Evolutionary conservation across 441 rosid species (phyloP).

Genomic region (Euphorbia celastroides): DNA sequence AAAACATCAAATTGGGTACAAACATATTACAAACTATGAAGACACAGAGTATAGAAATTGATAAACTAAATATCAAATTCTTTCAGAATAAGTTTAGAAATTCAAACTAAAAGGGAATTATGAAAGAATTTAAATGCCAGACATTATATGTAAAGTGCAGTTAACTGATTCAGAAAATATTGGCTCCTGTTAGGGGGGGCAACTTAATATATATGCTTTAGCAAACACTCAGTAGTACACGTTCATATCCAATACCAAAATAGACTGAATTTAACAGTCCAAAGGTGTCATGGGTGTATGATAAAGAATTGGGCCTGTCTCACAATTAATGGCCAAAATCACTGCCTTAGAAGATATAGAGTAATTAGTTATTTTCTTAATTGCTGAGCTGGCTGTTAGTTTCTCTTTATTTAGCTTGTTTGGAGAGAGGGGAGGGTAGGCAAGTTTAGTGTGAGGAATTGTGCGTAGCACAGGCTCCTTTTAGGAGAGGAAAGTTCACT

Average conservation of each 20-base stretch:
- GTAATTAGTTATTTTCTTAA: too few species aligned
- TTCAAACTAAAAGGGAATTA: not conserved
- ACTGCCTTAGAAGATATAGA: too few species aligned
- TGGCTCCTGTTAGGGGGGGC: not conserved
- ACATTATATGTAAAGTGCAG: not conserved
- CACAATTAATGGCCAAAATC: too few species aligned
- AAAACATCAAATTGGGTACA: slow-evolving; percentile 11
- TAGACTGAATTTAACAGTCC: not conserved
- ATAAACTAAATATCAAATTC: not conserved
- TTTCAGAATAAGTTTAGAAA: not conserved
- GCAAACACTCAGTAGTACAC: not conserved
- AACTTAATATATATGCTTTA: not conserved
- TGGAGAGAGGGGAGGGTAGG: too few species aligned
- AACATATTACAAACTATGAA: not conserved
- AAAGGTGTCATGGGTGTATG: not conserved
- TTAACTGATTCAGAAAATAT: not conserved
- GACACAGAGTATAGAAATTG: not conserved
- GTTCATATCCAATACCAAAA: not conserved
- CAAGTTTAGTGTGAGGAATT: too few species aligned
- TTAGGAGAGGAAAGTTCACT: too few species aligned
- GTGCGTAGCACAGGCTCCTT: too few species aligned
- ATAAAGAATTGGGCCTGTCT: too few species aligned
- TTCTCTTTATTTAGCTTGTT: too few species aligned
- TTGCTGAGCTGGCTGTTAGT: too few species aligned
- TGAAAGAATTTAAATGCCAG: slow-evolving; percentile 1